Evolutionary conservation across 495 filamentous ascomycete genomes (phyloP).

Genomic region (Aspergillus campestris): DNA sequence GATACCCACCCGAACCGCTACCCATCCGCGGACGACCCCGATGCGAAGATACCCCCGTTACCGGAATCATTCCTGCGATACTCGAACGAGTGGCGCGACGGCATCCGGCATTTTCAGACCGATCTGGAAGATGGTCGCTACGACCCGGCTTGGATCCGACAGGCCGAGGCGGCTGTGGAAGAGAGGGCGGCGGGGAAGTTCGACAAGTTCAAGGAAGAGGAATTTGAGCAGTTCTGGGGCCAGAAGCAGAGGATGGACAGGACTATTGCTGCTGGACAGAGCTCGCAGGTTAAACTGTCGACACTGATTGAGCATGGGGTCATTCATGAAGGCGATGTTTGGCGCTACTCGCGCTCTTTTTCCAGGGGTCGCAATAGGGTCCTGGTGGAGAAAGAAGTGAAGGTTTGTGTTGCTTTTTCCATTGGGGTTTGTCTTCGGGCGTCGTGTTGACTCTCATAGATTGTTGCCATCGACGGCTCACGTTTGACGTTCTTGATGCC

Average conservation of each 20-base stretch:
- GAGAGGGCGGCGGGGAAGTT: conserved; percentile 59
- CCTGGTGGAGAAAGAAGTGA: conserved; percentile 42
- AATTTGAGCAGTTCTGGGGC: conserved; percentile 65
- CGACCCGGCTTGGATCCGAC: conserved; percentile 55
- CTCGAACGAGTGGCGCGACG: conserved; percentile 42
- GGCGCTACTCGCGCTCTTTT: conserved; percentile 33
- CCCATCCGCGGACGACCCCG: conserved; percentile 20
- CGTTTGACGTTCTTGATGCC: conserved; percentile 38
- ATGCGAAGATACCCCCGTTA: conserved; percentile 30
- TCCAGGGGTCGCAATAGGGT: conserved; percentile 18
- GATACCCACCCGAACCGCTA: conserved; percentile 30
- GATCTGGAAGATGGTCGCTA: conserved; percentile 55
- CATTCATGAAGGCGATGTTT: conserved; percentile 44
- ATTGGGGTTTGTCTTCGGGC: background rate
- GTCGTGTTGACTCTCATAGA: conserved; percentile 18
- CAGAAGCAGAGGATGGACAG: conserved; percentile 46
- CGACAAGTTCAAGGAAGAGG: conserved; percentile 55
- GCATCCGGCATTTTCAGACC: conserved; percentile 46
- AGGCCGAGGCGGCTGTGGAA: conserved; percentile 55
- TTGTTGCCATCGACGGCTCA: conserved; percentile 25
- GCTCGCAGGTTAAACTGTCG: conserved; percentile 39
- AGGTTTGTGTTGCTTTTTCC: conserved; percentile 19
- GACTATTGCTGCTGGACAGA: conserved; percentile 37
- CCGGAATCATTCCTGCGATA: conserved; percentile 41
- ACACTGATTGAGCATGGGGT: conserved; percentile 37